Conservation (phyloP, 768 basidiomycete species). For the Naganishia friedmannii region DNA sequence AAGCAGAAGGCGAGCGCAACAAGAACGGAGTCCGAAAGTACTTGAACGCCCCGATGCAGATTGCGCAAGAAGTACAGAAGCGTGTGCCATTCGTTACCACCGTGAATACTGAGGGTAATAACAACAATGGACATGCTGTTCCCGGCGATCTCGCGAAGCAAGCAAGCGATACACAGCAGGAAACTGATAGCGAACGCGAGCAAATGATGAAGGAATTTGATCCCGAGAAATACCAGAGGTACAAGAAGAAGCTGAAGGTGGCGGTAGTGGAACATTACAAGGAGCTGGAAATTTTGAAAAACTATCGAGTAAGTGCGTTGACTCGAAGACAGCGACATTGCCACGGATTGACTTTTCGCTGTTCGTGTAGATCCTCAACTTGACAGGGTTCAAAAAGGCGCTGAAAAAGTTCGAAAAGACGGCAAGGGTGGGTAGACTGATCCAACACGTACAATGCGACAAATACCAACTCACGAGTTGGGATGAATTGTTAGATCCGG, state of each 20-base stretch:
- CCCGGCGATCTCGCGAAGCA: neutral
- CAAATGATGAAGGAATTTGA: conserved; percentile 51
- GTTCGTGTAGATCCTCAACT: conserved; percentile 65
- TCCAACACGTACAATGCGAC: neutral
- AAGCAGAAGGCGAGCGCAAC: conserved; percentile 31
- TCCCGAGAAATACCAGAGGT: conserved; percentile 75
- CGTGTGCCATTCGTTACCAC: conserved; percentile 26
- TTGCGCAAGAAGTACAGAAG: conserved; percentile 23
- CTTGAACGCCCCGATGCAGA: neutral
- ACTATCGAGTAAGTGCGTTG: conserved; percentile 63
- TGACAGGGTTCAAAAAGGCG: conserved; percentile 86
- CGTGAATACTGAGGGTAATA: neutral
- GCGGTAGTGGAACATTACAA: conserved; percentile 84
- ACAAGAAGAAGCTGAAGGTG: conserved; percentile 79
- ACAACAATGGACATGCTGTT: neutral
- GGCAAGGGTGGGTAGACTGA: conserved; percentile 58
- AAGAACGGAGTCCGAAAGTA: conserved; percentile 23
- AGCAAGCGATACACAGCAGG: neutral
- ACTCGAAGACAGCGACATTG: conserved; percentile 51
- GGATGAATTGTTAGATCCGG: conserved; percentile 57
- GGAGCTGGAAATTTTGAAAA: conserved; percentile 76
- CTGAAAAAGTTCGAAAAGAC: conserved; percentile 80
- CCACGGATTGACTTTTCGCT: conserved; percentile 42
- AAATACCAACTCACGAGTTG: neutral
- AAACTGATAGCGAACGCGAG: conserved; percentile 4